These are phyloP conservation scores for Pulveroboletus sp. DNA, from an alignment of 768 basidiomycete species.

Conservation along the genomic window DNA sequence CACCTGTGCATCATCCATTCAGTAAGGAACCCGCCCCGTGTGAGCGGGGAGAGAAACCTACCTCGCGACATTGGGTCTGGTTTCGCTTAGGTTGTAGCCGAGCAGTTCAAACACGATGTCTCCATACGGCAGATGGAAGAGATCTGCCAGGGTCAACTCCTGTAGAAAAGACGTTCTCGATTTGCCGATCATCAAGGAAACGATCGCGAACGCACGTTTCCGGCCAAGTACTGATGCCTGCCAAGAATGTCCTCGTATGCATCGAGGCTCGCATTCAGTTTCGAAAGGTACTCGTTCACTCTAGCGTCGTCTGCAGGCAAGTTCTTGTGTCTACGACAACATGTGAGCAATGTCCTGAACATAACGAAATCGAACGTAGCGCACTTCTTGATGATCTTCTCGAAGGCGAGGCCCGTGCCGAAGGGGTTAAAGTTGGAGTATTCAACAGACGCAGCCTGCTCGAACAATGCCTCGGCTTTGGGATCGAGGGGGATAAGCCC, in stretches of 20 bases:
- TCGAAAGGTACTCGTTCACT: slow-evolving; percentile 19
- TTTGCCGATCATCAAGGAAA: neutral
- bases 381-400: slow-evolving; percentile 51
- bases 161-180: slow-evolving; percentile 12
- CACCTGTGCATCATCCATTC: slow-evolving; percentile 32
- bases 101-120: slow-evolving; percentile 25
- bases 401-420: slow-evolving; percentile 38
- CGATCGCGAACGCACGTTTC: slow-evolving; percentile 38
- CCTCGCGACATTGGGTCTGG: slow-evolving; percentile 26
- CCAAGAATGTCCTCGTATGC: slow-evolving; percentile 50
- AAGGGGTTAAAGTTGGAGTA: slow-evolving; percentile 44
- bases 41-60: neutral
- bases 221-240: slow-evolving; percentile 52
- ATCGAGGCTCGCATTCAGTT: slow-evolving; percentile 39
- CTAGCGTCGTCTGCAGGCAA: slow-evolving; percentile 18
- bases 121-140: slow-evolving; percentile 42
- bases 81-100: slow-evolving; percentile 18
- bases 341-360: slow-evolving; percentile 1
- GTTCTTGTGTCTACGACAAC: slow-evolving; percentile 3
- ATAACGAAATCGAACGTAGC: slow-evolving; percentile 16
- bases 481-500: slow-evolving; percentile 17
- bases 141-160: slow-evolving; percentile 42
- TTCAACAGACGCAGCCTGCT: slow-evolving; percentile 22
- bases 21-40: neutral
- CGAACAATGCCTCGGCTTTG: slow-evolving; percentile 14